Percentiles rank a stretch among this genome's conserved stretches.
Evolutionary conservation across 1,139 yeast species (phyloP).

Genomic region (Geotrichum restrictum): DNA sequence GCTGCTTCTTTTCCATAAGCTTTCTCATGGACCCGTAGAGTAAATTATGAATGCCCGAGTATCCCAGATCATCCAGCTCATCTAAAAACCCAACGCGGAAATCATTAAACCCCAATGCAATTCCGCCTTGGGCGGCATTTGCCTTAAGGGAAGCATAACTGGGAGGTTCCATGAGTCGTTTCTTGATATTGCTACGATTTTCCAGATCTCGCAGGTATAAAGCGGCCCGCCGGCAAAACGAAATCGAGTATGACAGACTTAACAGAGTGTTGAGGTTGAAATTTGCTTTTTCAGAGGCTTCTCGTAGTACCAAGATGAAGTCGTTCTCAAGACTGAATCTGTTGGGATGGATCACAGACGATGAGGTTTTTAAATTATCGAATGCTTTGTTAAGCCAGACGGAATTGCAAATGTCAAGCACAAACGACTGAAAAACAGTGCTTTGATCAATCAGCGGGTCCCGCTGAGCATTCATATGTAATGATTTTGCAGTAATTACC

Average conservation of each 20-base stretch:
- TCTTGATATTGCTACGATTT: constrained; percentile 39
- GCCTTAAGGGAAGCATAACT: constrained; percentile 19
- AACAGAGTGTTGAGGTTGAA: constrained; percentile 8
- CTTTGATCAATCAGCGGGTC: constrained; percentile 34
- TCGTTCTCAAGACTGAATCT: constrained; percentile 10
- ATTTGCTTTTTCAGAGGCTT: constrained; percentile 1
- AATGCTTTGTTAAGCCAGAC: constrained; percentile 22
- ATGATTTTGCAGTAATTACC: constrained; percentile 45
- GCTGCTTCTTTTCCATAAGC: constrained; percentile 20
- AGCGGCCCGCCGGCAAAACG: constrained; percentile 40
- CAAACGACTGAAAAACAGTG: constrained; percentile 6
- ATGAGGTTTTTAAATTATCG: not conserved
- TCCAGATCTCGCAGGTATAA: constrained; percentile 49
- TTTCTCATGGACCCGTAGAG: constrained; percentile 23
- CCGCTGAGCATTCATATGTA: constrained; percentile 31
- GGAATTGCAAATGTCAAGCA: constrained; percentile 19
- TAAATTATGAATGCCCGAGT: constrained; percentile 22
- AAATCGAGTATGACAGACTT: constrained; percentile 11
- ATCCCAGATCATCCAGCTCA: constrained; percentile 23
- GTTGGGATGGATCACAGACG: not conserved
- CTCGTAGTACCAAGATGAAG: constrained; percentile 9
- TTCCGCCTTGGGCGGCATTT: constrained; percentile 21
- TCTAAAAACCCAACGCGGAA: constrained; percentile 24
- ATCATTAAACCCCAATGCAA: constrained; percentile 23
- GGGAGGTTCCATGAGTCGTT: constrained; percentile 48